Evolutionary conservation across 768 basidiomycete genomes (phyloP), one percentile per base, ranked within the genome.

Genomic region (Calvatia gigantea): DNA sequence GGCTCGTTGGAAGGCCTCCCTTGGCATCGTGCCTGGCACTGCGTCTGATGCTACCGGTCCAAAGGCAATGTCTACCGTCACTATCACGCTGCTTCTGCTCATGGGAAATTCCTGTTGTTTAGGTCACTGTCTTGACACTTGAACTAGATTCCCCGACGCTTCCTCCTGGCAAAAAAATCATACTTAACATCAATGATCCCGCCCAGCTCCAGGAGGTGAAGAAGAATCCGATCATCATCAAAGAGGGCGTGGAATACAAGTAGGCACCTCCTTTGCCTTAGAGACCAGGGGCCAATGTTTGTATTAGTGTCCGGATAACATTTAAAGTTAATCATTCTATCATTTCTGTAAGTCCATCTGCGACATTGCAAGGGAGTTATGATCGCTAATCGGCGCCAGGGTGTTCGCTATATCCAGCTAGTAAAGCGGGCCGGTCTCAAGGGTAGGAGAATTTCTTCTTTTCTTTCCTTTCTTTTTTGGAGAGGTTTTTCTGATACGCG

Each of bases 311-410:
- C 56, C 82, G 84, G 43, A 88, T 94, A 63, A 82, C 75, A 4
- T 94, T 91, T 80, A 89, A 80, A 66, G 90, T 97, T 61, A 93
- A 96, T 71, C 87, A 91, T 67, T 87, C 87, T 41, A 92, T 98
- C 67, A 87, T 93, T 46, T 87, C 89, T 59, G 88, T 89, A 68
- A 65, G 80, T 64, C 29, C 17, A 29, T 39, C 12, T 46, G 45
- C 51, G 29, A 23, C 28, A 23, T 25, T 58, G 67, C 50, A 61
- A 28, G 55, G 41, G 35, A 1, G 27, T 25, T 21, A 52, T 15
- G 9, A 11, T 23, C 47, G 29, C 54, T 42, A 28, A 43, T 45
- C 61, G 14, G 33, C 25, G 14, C 44, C 56, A 90, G 87, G 89
- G 89, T 60, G 83, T 89, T 37, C 82, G 89, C 64, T 96, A 96